These are phyloP conservation scores for Physcia stellaris DNA, from an alignment of 495 filamentous ascomycete genomes.

Conservation along the genomic window DNA sequence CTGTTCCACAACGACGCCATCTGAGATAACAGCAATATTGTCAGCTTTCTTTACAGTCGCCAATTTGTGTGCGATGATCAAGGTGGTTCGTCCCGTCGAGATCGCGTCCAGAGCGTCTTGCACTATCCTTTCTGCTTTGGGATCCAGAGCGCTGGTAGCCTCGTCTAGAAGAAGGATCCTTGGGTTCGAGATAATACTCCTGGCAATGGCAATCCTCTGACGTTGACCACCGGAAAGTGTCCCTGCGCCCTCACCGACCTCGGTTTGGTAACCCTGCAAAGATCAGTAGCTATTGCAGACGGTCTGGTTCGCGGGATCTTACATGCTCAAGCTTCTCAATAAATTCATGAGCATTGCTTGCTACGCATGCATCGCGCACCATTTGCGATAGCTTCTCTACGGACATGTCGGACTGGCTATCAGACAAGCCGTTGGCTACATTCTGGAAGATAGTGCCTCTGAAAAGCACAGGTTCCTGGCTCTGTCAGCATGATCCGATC, in stretches of 20 bases:
- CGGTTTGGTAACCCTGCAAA: conserved; percentile 23
- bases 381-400: conserved; percentile 15
- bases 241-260: conserved; percentile 23
- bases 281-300: conserved; percentile 21
- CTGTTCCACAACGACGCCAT: conserved; percentile 33
- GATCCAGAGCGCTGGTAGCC: conserved; percentile 37
- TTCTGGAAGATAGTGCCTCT: conserved; percentile 55
- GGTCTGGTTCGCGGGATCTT: conserved; percentile 6
- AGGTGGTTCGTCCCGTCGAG: conserved; percentile 25
- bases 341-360: conserved; percentile 23
- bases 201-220: conserved; percentile 54
- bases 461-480: conserved; percentile 53
- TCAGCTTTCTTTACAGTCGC: conserved; percentile 40
- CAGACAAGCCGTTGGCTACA: conserved; percentile 44
- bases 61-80: conserved; percentile 43
- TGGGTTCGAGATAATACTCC: conserved; percentile 70
- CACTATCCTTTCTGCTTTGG: conserved; percentile 31
- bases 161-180: conserved; percentile 59
- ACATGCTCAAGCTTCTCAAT: conserved; percentile 15
- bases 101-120: conserved; percentile 31
- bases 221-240: conserved; percentile 34
- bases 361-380: conserved; percentile 16
- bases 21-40: conserved; percentile 36
- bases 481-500: too few species aligned
- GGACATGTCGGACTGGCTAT: conserved; percentile 18